Conservation (phyloP, 108 stramenopile genomes). For the Skeletonema tropicum region DNA sequence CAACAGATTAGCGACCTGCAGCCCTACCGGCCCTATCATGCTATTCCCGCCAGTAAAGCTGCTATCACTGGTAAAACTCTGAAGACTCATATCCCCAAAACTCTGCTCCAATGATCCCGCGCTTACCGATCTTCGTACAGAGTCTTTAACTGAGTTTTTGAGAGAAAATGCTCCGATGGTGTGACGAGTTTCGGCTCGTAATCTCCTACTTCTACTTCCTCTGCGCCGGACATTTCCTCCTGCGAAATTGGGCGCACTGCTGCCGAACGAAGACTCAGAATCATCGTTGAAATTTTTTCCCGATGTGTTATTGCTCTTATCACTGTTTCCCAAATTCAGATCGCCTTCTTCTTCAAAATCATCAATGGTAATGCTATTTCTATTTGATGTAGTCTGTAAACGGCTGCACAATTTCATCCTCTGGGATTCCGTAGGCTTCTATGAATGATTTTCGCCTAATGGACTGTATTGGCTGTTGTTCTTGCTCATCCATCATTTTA, state of each 20-base stretch:
- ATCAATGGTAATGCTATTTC: background rate
- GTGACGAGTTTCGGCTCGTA: background rate
- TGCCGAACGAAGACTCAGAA: background rate
- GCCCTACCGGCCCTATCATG: background rate
- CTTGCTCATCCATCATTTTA: background rate
- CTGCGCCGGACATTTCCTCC: background rate
- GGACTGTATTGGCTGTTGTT: background rate
- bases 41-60: slow-evolving; percentile 31
- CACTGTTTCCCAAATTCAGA: background rate
- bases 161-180: background rate
- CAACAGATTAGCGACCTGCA: slow-evolving; percentile 32
- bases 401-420: background rate
- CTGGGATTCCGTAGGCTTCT: background rate
- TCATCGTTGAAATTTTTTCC: background rate
- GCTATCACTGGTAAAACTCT: slow-evolving; percentile 21
- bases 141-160: background rate
- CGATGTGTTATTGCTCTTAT: no score
- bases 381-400: background rate
- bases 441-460: background rate
- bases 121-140: background rate
- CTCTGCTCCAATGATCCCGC: background rate
- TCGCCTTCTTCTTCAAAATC: background rate
- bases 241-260: slow-evolving; percentile 8
- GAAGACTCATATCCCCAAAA: slow-evolving; percentile 10
- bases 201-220: background rate